Evolutionary conservation across 257 asterid species (phyloP).

Genomic region (Echium plantagineum): DNA sequence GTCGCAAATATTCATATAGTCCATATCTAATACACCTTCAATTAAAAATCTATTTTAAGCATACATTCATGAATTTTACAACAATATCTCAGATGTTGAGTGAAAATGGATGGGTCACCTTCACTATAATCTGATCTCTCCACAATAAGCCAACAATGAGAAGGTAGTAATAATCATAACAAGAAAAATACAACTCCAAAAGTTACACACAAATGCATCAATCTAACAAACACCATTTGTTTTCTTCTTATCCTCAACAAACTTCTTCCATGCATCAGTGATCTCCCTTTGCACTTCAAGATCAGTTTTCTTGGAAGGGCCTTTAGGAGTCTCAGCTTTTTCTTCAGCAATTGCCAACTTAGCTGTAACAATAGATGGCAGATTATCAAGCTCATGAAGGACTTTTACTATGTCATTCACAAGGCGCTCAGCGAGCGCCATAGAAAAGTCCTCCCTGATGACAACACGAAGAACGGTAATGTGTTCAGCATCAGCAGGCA

Average conservation of each 20-base stretch:
- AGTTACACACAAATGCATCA: not conserved
- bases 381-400: constrained; percentile 58
- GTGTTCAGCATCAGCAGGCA: constrained; percentile 82
- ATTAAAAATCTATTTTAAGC: too few relatives aligned
- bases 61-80: not conserved
- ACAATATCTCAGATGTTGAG: not conserved
- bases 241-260: constrained; percentile 68
- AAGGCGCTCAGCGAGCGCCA: constrained; percentile 78
- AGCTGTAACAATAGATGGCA: constrained; percentile 49
- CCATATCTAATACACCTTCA: too few relatives aligned
- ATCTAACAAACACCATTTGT: constrained; percentile 58
- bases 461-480: constrained; percentile 73
- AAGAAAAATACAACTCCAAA: not conserved
- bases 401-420: constrained; percentile 54
- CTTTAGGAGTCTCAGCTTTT: constrained; percentile 9
- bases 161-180: not conserved
- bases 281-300: constrained; percentile 60
- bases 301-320: constrained; percentile 32
- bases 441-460: constrained; percentile 69
- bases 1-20: too few relatives aligned
- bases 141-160: not conserved
- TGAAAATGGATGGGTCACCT: not conserved
- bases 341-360: constrained; percentile 22
- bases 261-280: constrained; percentile 61
- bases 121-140: not conserved